Conservation (phyloP, 2,329 filamentous ascomycete species). For the Clonostachys sp. region DNA sequence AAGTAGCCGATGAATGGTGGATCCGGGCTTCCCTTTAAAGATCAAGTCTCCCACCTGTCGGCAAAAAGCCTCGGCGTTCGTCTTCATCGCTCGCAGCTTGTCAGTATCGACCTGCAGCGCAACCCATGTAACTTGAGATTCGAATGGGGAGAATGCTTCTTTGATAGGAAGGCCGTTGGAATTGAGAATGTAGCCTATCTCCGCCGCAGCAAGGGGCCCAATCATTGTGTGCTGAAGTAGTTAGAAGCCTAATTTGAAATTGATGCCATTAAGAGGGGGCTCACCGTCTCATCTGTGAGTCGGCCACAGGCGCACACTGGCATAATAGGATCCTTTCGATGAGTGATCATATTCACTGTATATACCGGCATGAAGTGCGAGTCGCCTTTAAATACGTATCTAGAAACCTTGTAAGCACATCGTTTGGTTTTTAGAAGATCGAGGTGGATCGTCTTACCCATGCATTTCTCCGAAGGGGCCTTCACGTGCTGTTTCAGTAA, state of each 20-base stretch:
- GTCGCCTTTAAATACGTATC: constrained; percentile 29
- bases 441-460: too few species aligned
- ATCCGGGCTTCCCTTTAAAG: constrained; percentile 32
- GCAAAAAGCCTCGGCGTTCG: constrained; percentile 30
- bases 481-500: constrained; percentile 33
- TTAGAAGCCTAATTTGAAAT: not conserved
- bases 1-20: constrained; percentile 35
- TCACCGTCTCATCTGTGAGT: constrained; percentile 34
- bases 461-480: constrained; percentile 38
- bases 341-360: constrained; percentile 39
- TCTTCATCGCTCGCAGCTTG: constrained; percentile 51
- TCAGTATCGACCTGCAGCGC: constrained; percentile 51
- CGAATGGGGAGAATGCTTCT: constrained; percentile 36
- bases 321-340: constrained; percentile 40
- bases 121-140: constrained; percentile 42
- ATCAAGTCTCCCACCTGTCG: constrained; percentile 34
- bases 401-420: constrained; percentile 7
- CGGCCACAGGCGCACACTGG: constrained; percentile 40
- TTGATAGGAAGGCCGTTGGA: constrained; percentile 32
- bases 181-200: constrained; percentile 30
- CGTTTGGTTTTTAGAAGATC: too few species aligned
- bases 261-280: not conserved
- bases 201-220: constrained; percentile 33
- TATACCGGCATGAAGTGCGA: constrained; percentile 28
- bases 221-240: constrained; percentile 21